These are phyloP conservation scores for Corymbia citriodora DNA, from an alignment of 441 rosid genomes.

Conservation along the genomic window DNA sequence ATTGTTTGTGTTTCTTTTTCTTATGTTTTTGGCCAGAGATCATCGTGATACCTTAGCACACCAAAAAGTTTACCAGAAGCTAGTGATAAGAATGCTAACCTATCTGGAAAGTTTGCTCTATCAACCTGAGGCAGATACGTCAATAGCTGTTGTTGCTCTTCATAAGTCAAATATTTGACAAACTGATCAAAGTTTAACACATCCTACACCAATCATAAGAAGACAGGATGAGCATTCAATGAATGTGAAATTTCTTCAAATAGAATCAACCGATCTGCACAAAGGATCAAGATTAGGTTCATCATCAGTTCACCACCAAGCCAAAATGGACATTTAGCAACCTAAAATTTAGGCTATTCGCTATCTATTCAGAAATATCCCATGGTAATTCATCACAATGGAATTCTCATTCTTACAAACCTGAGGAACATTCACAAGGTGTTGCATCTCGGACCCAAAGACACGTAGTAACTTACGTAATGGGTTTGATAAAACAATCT, in stretches of 20 bases:
- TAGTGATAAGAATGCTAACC: slow-evolving; percentile 29
- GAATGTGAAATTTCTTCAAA: neutral
- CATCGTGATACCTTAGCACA: neutral
- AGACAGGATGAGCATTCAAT: neutral
- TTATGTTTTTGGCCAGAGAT: neutral
- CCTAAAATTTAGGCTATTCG: neutral
- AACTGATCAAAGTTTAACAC: slow-evolving; percentile 80
- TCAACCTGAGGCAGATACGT: slow-evolving; percentile 68
- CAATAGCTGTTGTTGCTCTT: slow-evolving; percentile 72
- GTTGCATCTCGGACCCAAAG: neutral
- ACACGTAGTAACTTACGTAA: neutral
- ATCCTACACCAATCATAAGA: slow-evolving; percentile 36
- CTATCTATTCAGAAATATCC: neutral
- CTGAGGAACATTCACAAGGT: neutral
- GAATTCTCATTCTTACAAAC: neutral
- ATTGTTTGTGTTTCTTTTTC: neutral
- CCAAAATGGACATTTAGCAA: neutral
- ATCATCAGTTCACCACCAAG: neutral
- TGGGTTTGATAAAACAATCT: neutral
- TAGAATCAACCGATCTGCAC: neutral
- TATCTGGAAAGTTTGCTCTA: slow-evolving; percentile 42
- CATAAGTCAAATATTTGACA: slow-evolving; percentile 46
- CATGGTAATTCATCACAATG: neutral
- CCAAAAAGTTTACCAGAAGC: neutral
- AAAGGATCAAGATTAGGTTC: neutral